A percentile compares a stretch with the other conserved stretches of the same genome.
Conservation (phyloP, 2,329 filamentous ascomycete genomes). For the Verticillium klebahnii region DNA sequence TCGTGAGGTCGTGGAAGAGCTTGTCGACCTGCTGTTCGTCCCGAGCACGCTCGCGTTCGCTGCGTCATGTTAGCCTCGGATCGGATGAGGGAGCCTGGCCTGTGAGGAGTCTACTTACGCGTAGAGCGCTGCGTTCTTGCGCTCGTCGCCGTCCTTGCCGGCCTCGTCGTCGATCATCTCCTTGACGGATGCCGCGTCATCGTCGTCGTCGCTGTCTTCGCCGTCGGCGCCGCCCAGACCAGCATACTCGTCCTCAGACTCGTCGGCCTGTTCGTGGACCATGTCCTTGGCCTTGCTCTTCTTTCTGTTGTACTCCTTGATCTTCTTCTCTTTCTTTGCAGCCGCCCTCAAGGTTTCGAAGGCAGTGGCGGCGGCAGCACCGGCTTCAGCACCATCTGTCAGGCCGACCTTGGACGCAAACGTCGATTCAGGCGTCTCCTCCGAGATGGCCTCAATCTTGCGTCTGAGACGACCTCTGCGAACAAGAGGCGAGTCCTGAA, state of each 20-base stretch:
- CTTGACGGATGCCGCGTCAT: slow-evolving; percentile 64
- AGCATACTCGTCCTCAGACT: slow-evolving; percentile 97
- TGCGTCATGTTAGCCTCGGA: slow-evolving; percentile 26
- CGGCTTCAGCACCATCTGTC: not conserved
- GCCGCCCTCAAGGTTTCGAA: slow-evolving; percentile 70
- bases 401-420: not conserved
- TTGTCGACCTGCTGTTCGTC: slow-evolving; percentile 89
- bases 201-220: slow-evolving; percentile 75
- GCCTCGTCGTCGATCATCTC: slow-evolving; percentile 88
- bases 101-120: slow-evolving; percentile 60
- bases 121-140: slow-evolving; percentile 78
- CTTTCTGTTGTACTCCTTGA: slow-evolving; percentile 71
- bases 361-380: slow-evolving; percentile 40
- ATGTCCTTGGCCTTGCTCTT: slow-evolving; percentile 83
- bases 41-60: slow-evolving; percentile 70
- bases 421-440: slow-evolving; percentile 25
- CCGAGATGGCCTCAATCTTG: slow-evolving; percentile 33
- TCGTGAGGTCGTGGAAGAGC: slow-evolving; percentile 89
- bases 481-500: slow-evolving; percentile 61
- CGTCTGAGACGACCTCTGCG: slow-evolving; percentile 50
- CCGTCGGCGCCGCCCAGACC: slow-evolving; percentile 87
- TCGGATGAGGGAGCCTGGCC: not conserved
- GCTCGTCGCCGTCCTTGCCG: slow-evolving; percentile 72
- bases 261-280: slow-evolving; percentile 89
- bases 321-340: slow-evolving; percentile 45